Base-by-base conservation (phyloP, 495 filamentous ascomycete genomes). In the Aspergillus panamensis region DNA sequence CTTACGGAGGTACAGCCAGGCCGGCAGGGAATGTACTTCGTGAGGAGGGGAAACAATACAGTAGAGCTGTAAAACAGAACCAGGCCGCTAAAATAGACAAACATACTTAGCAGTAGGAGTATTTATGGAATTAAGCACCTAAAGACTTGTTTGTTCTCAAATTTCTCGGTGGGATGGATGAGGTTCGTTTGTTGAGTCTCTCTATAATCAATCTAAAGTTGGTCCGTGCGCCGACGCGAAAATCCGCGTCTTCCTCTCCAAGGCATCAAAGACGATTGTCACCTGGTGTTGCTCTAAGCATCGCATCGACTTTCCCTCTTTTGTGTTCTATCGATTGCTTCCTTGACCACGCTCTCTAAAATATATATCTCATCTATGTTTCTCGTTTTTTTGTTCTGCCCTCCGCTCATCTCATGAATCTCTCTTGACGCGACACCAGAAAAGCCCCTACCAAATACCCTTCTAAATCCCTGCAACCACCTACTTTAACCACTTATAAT, bases 161-260 rank as follows among this genome's bases (percentile, higher is more conserved):
- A 25, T 25, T 25, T 25, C 25, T 5, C 25, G 5, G 25, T 25
- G 25, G 2, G 25, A 25, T 25, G 2, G 25, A 39, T 39, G 14
- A 62, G n/a, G 57, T 20, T 2, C 37, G 9, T 45, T 45, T 51
- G 29, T n/a, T 33, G 9, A 29, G n/a, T 35, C 16, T 45, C 59
- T 42, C 16, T 45, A 61, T 42, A 64, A 64, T 48, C 59, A 61
- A 69, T 74, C 49, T 65, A 71, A 65, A 64, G n/a, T 0, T 72
- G 72, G 73, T 66, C 73, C 59, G 73, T 76, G 67, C 67, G 9
- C 55, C 8, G 53, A 69, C 67, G 67, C 67, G 67, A 65, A 66
- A 64, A 59, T 61, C 59, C 67, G 62, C 67, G 67, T 62, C 60
- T 51, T 35, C 48, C 25, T 25, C 25, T 25, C 5, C 48, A 19